These are phyloP conservation scores for Petunia hybrid DNA, from an alignment of 305 asterid species.

Conservation along the genomic window DNA sequence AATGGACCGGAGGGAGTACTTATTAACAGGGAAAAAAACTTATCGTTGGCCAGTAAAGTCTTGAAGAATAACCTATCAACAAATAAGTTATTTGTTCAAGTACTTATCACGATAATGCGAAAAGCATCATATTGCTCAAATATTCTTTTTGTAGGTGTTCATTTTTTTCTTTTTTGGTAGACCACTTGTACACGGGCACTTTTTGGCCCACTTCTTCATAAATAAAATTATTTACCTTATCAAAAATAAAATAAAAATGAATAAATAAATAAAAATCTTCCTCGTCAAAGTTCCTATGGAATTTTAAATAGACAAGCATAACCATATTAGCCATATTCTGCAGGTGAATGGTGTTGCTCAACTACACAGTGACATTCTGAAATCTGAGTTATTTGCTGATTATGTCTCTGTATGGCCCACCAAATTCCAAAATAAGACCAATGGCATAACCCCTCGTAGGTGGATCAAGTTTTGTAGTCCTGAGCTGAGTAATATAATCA, in stretches of 20 bases:
- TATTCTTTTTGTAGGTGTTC: too few relatives aligned
- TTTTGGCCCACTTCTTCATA: too few relatives aligned
- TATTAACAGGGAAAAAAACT: neutral
- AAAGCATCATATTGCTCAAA: too few relatives aligned
- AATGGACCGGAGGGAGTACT: too few relatives aligned
- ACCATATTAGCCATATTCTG: conserved; percentile 32
- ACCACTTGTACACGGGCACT: too few relatives aligned
- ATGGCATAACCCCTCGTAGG: conserved; percentile 98
- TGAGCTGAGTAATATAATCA: conserved; percentile 86
- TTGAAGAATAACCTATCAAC: conserved; percentile 2
- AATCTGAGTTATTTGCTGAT: conserved; percentile 84
- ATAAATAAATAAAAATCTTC: conserved; percentile 13
- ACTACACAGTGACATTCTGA: conserved; percentile 95
- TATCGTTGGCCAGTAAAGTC: neutral
- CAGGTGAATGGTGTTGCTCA: conserved; percentile 99
- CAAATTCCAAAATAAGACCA: conserved; percentile 98
- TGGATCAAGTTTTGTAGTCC: conserved; percentile 98
- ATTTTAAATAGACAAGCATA: conserved; percentile 24
- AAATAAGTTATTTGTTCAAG: neutral
- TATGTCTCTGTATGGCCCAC: conserved; percentile 96
- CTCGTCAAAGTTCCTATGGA: conserved; percentile 16
- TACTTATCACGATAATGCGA: neutral
- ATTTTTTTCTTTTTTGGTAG: too few relatives aligned
- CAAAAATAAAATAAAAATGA: conserved; percentile 4
- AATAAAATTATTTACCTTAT: neutral